phyloP scores from a whole-genome alignment of 2,329 filamentous ascomycete species.

The Diaporthe humulicola region DNA sequence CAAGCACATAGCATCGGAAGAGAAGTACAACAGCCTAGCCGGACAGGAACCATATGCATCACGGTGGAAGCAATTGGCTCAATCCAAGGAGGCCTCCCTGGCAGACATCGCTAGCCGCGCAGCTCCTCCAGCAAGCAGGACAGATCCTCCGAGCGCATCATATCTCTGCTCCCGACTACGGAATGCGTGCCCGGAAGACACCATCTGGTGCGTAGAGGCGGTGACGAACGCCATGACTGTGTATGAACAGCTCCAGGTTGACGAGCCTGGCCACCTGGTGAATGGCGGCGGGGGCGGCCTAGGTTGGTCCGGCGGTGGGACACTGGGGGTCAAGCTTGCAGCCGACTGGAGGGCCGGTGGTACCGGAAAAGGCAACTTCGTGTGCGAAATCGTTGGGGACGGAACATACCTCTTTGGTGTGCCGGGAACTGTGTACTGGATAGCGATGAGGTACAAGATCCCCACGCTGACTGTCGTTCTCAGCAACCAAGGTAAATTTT shows the following conservation, averaged over 20 bases:
- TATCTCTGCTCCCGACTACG: neutral
- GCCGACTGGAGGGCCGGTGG: slow-evolving; percentile 54
- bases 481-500: slow-evolving; percentile 62
- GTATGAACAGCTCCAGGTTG: slow-evolving; percentile 76
- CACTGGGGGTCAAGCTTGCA: slow-evolving; percentile 63
- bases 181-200: neutral
- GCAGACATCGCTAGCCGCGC: neutral
- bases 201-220: slow-evolving; percentile 66
- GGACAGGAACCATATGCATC: neutral
- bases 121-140: neutral
- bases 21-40: neutral
- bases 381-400: slow-evolving; percentile 64
- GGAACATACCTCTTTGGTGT: slow-evolving; percentile 63
- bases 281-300: slow-evolving; percentile 67
- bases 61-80: neutral
- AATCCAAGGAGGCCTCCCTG: neutral
- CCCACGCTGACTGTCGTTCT: slow-evolving; percentile 63
- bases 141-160: neutral
- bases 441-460: slow-evolving; percentile 59
- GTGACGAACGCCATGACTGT: slow-evolving; percentile 78
- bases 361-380: slow-evolving; percentile 56
- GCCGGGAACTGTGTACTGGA: slow-evolving; percentile 63
- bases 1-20: neutral
- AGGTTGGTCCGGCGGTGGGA: slow-evolving; percentile 66
- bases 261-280: slow-evolving; percentile 64